Evolutionary conservation across 148 eudicot genomes (phyloP).

Genomic region (Bassia scoparia): DNA sequence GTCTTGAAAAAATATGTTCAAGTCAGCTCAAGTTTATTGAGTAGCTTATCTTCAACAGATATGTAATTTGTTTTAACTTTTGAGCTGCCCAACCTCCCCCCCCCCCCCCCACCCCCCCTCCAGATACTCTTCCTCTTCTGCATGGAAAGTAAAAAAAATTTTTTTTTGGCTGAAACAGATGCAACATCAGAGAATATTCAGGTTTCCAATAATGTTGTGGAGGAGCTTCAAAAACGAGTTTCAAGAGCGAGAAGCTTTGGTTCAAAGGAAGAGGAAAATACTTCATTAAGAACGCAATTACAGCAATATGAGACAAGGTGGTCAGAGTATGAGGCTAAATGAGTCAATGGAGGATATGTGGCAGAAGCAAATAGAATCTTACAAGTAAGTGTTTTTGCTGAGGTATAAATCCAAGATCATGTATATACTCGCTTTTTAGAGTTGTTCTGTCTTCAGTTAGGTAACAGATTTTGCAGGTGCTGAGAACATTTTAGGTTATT

Average conservation of each 20-base stretch:
- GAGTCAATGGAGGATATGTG: conserved; percentile 82
- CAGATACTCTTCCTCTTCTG: neutral
- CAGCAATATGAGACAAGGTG: conserved; percentile 57
- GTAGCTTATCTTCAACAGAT: neutral
- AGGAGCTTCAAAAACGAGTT: conserved; percentile 62
- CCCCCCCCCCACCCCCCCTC: neutral
- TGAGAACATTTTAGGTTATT: no score
- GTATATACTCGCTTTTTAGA: neutral
- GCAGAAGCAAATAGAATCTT: conserved; percentile 75
- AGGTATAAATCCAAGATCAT: no score
- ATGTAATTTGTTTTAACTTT: neutral
- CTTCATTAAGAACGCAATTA: conserved; percentile 49
- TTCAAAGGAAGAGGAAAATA: conserved; percentile 70
- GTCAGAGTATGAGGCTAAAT: conserved; percentile 72
- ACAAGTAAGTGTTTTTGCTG: conserved; percentile 59
- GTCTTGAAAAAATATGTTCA: no score
- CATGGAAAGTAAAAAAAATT: conserved; percentile 1
- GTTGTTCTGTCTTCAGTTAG: neutral
- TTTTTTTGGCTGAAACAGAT: conserved; percentile 49
- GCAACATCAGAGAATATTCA: conserved; percentile 37
- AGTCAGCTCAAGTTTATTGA: no score
- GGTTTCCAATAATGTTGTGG: conserved; percentile 45
- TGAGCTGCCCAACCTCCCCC: neutral
- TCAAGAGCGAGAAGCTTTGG: conserved; percentile 50
- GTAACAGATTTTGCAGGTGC: conserved; percentile 6